phyloP scores from a whole-genome alignment of 1,284 basidiomycete genomes.

The Rhodotorula sp. region DNA sequence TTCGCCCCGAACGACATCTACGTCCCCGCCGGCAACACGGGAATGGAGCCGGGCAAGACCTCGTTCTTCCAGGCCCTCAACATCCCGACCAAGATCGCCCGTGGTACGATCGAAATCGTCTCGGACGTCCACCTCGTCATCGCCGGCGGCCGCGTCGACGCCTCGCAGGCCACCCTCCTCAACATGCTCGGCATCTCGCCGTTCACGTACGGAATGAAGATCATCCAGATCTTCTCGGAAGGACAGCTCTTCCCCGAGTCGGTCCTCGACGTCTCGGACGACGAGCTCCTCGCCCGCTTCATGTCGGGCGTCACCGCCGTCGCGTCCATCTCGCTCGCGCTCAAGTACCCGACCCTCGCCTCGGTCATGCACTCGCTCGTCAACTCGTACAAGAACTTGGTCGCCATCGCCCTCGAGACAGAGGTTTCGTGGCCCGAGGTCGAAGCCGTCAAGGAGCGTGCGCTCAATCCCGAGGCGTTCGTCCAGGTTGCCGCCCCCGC shows the following conservation, averaged over 20 bases:
- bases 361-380: constrained; percentile 92
- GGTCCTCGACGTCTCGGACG: constrained; percentile 93
- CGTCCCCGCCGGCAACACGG: constrained; percentile 95
- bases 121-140: constrained; percentile 93
- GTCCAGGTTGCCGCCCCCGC: constrained; percentile 63
- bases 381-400: constrained; percentile 98
- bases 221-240: constrained; percentile 76
- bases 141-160: constrained; percentile 88
- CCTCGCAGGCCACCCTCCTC: constrained; percentile 94
- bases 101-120: constrained; percentile 99
- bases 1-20: constrained; percentile 86
- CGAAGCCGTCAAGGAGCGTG: constrained; percentile 92
- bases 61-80: constrained; percentile 99
- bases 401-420: constrained; percentile 79
- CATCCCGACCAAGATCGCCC: constrained; percentile 99
- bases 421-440: constrained; percentile 94
- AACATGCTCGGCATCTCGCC: constrained; percentile 89
- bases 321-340: constrained; percentile 89
- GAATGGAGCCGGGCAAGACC: constrained; percentile 99
- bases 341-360: constrained; percentile 93
- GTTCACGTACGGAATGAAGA: constrained; percentile 56
- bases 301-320: constrained; percentile 89
- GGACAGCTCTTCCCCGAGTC: constrained; percentile 85
- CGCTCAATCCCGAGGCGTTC: constrained; percentile 96
- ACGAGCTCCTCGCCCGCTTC: constrained; percentile 87